phyloP scores from a whole-genome alignment of 305 asterid species.

The Vinca major region DNA sequence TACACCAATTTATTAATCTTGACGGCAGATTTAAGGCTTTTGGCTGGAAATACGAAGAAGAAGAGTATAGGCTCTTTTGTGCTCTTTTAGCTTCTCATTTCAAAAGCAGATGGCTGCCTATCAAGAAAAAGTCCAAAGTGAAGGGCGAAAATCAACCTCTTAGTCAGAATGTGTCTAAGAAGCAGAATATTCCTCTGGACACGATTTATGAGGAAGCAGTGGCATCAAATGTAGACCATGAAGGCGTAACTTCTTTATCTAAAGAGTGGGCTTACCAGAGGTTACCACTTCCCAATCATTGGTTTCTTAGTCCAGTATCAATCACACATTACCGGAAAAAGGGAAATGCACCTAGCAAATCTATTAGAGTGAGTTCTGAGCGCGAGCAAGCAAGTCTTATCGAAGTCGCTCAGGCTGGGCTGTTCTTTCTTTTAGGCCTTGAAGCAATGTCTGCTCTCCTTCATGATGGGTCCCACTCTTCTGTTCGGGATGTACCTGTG shows the following conservation, averaged over 20 bases:
- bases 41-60: slow-evolving; percentile 56
- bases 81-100: slow-evolving; percentile 63
- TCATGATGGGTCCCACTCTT: slow-evolving; percentile 26
- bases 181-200: slow-evolving; percentile 35
- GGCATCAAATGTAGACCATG: slow-evolving; percentile 17
- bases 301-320: slow-evolving; percentile 91
- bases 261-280: slow-evolving; percentile 83
- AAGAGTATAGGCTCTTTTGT: slow-evolving; percentile 46
- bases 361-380: slow-evolving; percentile 6
- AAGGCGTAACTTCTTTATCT: slow-evolving; percentile 37
- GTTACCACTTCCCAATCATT: slow-evolving; percentile 76
- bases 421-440: slow-evolving; percentile 71
- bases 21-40: slow-evolving; percentile 31
- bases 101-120: slow-evolving; percentile 61
- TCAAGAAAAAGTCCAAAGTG: slow-evolving; percentile 42
- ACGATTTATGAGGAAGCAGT: slow-evolving; percentile 63
- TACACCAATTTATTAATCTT: slow-evolving; percentile 35
- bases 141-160: slow-evolving; percentile 18
- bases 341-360: slow-evolving; percentile 15
- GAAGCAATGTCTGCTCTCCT: slow-evolving; percentile 47
- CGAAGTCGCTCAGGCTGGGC: slow-evolving; percentile 67
- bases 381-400: slow-evolving; percentile 30
- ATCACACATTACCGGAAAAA: slow-evolving; percentile 30
- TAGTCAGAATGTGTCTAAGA: slow-evolving; percentile 27
- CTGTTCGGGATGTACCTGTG: slow-evolving; percentile 38